Percentiles rank a stretch among this genome's conserved stretches.
phyloP scores from a whole-genome alignment of 805 yeast species.

The Wickerhamomyces sydowiorum region DNA sequence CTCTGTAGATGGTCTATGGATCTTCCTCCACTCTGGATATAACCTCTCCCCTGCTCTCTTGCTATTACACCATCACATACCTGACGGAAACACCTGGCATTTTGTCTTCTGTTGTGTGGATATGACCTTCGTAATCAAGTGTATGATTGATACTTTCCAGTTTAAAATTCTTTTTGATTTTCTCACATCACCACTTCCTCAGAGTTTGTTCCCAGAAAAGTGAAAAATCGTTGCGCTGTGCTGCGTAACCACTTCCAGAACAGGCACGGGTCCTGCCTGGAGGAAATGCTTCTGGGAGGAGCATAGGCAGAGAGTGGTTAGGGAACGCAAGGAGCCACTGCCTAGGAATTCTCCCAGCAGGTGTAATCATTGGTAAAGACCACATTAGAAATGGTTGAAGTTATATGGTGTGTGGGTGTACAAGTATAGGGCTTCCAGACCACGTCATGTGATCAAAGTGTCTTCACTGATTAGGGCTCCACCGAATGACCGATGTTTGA shows the following conservation, averaged over 20 bases:
- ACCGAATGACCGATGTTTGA: too few relatives aligned
- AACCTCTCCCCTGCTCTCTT: background rate
- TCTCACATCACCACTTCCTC: background rate
- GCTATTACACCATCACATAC: slow-evolving; percentile 46
- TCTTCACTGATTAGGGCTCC: background rate
- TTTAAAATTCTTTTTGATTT: slow-evolving; percentile 1
- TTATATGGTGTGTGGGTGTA: background rate
- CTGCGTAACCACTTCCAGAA: background rate
- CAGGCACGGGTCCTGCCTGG: background rate
- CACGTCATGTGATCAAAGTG: background rate
- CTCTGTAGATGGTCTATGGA: too few relatives aligned
- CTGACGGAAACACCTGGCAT: slow-evolving; percentile 99
- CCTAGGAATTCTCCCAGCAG: too few relatives aligned
- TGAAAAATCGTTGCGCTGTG: background rate
- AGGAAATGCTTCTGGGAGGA: background rate
- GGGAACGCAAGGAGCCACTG: background rate
- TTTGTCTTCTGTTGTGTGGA: slow-evolving; percentile 32
- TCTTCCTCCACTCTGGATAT: too few relatives aligned
- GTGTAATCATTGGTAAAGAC: too few relatives aligned
- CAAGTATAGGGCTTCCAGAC: background rate
- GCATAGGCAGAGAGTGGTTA: background rate
- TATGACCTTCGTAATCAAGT: background rate
- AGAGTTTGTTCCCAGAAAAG: too few relatives aligned
- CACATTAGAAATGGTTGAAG: background rate
- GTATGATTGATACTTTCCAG: background rate